Base-by-base conservation (phyloP, 176 grass and related monocot genomes). In the Bonia amplexicaulis region DNA sequence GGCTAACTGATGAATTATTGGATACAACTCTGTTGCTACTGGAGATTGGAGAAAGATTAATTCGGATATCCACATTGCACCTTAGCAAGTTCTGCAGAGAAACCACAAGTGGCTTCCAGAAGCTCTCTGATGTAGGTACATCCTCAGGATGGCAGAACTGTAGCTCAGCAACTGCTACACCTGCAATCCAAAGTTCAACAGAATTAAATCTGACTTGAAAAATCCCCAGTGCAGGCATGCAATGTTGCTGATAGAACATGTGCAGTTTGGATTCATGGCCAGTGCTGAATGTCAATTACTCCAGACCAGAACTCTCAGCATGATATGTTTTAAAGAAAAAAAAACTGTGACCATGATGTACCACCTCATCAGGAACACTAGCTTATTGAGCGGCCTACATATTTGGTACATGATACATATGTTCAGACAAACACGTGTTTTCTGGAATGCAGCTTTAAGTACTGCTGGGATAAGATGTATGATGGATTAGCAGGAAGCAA, bases 51-150 rank as follows among this genome's bases (percentile, higher is more conserved):
- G 82, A 83, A 80, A 90, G 84, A 58, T 71, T 91, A 79, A 91
- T 95, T 73, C 85, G 79, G 69, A 95, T 83, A 72, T 97, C 95
- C 31, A 95, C 92, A 5, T 88, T 91, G 82, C 95, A 91, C 44
- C 89, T 86, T 19, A 97, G 92, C 72, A 97, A 71, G 44, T 80
- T 88, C 71, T 95, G 89, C 59, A 97, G 82, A 87, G 92, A 97
- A 74, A 74, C 20, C 7, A 76, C 82, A 77, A 97, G 82, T 78
- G 86, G 89, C 82, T 88, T 85, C 84, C 91, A 86, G 22, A 88
- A 91, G 85, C 82, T 75, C 78, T 97, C 89, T 19, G 87, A 88
- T 66, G 78, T 89, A 53, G 64, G 70, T 60, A 92, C 81, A 31
- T 87, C 74, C 47, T 93, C 87, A 39, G 91, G 85, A 80, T 74